Percentiles rank a stretch among this genome's conserved stretches.
phyloP scores from a whole-genome alignment of 2,329 filamentous ascomycete species.

The Fusarium virguliforme region DNA sequence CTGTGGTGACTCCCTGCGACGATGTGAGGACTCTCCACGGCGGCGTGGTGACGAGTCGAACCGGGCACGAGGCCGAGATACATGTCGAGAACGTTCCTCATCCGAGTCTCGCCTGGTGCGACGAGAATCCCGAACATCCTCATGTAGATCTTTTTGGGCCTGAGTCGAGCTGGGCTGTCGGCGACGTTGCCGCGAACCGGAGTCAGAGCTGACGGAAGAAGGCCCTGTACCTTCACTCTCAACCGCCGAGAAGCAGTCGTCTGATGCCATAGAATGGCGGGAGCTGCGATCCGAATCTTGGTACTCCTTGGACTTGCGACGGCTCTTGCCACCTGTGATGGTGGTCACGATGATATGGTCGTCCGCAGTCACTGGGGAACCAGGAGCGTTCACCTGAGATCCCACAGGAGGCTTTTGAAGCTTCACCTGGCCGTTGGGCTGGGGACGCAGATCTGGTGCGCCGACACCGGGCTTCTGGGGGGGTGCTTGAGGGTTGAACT shows the following conservation, averaged over 20 bases:
- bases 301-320: constrained; percentile 10
- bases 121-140: constrained; percentile 21
- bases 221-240: constrained; percentile 39
- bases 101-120: constrained; percentile 14
- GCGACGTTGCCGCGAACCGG: constrained; percentile 13
- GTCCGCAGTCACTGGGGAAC: background rate
- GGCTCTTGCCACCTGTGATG: background rate
- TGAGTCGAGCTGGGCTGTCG: constrained; percentile 30
- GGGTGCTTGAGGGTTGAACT: background rate
- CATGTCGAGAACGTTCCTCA: constrained; percentile 9
- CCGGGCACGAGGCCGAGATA: constrained; percentile 30
- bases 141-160: constrained; percentile 18
- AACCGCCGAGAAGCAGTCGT: constrained; percentile 27
- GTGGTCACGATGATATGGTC: constrained; percentile 19
- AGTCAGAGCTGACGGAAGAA: constrained; percentile 35
- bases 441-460: constrained; percentile 1
- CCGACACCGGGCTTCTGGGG: background rate
- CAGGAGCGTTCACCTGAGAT: background rate
- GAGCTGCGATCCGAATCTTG: constrained; percentile 28
- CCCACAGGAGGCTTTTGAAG: background rate
- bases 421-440: background rate
- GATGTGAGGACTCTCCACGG: background rate
- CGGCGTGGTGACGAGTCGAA: constrained; percentile 15
- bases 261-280: constrained; percentile 21
- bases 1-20: background rate